Base-by-base conservation (phyloP, 148 eudicot species). In the Dianthus caryophyllus region DNA sequence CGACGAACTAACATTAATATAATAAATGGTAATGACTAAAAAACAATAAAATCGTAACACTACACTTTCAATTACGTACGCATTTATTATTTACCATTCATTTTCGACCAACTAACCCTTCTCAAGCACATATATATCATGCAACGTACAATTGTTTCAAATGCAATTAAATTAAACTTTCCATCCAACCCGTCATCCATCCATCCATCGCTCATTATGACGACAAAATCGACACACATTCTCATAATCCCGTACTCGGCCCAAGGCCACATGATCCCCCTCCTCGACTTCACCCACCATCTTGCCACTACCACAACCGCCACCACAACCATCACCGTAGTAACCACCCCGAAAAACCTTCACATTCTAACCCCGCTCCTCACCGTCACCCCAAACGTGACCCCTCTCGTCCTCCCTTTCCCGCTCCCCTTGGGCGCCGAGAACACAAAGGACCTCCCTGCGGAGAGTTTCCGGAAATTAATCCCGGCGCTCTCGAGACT, bases 251-350 rank as follows among this genome's bases (percentile, higher is more conserved):
- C 83, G 24, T 76, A 64, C 59, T 72, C 75, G 6, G 76, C 80
- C 9, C 74, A 71, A n/a, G 80, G 83, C 61, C 83, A 76, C 57
- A 67, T 76, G 53, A 76, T 76, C 69, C 76, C 79, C 2, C 30
- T 76, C 12, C 62, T 76, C 0, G 76, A 76, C 36, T 72, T 76
- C 1, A 66, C 68, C 39, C 83, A 73, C 71, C 77, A 77, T 41
- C 72, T 80, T 18, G 54, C 71, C 22, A 41, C 66, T 31, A 56
- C 61, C 18, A 21, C 63, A 50, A 36, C 64, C 31, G 24, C 20
- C 30, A 49, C 44, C 52, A 30, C 60, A 8, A 59, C 64, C 56
- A 49, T 73, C 62, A 76, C 83, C 61, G 41, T 80, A 31, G 44
- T 76, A 8, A 61, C 72, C 44, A 79, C 83, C n/a, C 83, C 80